Evolutionary conservation across 441 rosid genomes (phyloP), one percentile per base, ranked within the genome.

Genomic region (Lagerstroemia fauriei): DNA sequence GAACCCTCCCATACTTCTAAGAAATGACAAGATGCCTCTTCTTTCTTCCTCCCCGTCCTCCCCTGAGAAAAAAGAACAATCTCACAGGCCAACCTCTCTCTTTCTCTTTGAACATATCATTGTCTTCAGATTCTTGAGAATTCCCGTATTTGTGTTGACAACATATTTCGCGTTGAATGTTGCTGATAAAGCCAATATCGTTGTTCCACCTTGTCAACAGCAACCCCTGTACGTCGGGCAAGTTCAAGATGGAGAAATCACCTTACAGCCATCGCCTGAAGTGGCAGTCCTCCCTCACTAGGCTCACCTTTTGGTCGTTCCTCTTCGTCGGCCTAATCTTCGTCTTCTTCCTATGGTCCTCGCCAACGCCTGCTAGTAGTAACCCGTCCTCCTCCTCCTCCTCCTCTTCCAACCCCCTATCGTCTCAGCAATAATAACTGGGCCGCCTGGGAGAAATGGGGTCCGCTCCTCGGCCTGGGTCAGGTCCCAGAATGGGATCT

Each of bases 171-270:
- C 13, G 57, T 65, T 81, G 72, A 82, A 86, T 72, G 84, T 82
- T 88, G 70, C 85, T 4, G 70, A 59, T 81, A 73, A 81, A 81
- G 78, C 48, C 83, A 38, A 73, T 46, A 44, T 73, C 78, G 46
- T 59, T 3, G 34, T 59, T 71, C 80, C 80, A 79, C 75, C 63
- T 73, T 51, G 32, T n/a, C 32, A 78, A 81, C 78, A 53, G 47
- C 70, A 56, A 47, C 31, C 83, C 78, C 16, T 74, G 73, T 13
- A 73, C 83, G 48, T 78, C 83, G 47, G 83, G 83, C 16, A 81
- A 81, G 78, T 81, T 81, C 78, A 81, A 81, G 83, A 20, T 75
- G 71, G 83, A 73, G 69, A 81, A 81, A 38, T 63, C 83, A 57
- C 66, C 83, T 48, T 81, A 73, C 59, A 46, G 34, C 63, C 72